Evolutionary conservation across 2,329 filamentous ascomycete genomes (phyloP).

Genomic region (Alternaria postmessia): DNA sequence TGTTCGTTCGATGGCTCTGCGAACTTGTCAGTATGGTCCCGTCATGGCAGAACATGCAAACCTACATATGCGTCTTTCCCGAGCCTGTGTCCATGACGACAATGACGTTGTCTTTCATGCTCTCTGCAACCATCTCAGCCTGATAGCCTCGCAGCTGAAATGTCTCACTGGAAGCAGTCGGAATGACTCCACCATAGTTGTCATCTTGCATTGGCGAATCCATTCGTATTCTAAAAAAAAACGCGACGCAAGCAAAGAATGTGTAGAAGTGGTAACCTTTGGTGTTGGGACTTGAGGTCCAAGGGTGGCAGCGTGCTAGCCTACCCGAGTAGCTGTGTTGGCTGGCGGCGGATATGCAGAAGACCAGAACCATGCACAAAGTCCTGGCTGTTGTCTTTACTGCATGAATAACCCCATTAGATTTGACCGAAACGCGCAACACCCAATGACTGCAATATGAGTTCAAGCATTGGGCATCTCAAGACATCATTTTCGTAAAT

Average conservation of each 20-base stretch:
- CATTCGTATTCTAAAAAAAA: not conserved
- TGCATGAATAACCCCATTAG: not conserved
- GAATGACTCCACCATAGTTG: constrained; percentile 10
- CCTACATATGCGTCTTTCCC: constrained; percentile 58
- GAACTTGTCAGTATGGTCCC: constrained; percentile 17
- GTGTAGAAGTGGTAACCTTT: not conserved
- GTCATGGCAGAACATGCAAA: not conserved
- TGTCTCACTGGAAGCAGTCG: constrained; percentile 10
- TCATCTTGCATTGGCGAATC: constrained; percentile 6
- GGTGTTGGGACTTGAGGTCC: not conserved
- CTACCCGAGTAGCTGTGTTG: constrained; percentile 6
- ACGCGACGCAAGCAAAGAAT: not conserved
- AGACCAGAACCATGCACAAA: not conserved
- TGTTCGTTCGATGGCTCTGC: constrained; percentile 55
- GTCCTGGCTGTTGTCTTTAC: not conserved
- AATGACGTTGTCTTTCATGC: constrained; percentile 56
- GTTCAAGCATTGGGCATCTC: constrained; percentile 1
- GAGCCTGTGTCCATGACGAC: constrained; percentile 60
- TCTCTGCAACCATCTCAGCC: constrained; percentile 59
- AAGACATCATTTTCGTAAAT: constrained; percentile 36
- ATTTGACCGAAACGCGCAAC: not conserved
- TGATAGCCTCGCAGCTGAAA: constrained; percentile 56
- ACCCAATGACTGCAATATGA: not conserved
- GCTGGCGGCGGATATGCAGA: not conserved
- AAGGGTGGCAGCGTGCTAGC: not conserved